Conservation (phyloP, 768 basidiomycete species). For the Trametes cubensis region DNA sequence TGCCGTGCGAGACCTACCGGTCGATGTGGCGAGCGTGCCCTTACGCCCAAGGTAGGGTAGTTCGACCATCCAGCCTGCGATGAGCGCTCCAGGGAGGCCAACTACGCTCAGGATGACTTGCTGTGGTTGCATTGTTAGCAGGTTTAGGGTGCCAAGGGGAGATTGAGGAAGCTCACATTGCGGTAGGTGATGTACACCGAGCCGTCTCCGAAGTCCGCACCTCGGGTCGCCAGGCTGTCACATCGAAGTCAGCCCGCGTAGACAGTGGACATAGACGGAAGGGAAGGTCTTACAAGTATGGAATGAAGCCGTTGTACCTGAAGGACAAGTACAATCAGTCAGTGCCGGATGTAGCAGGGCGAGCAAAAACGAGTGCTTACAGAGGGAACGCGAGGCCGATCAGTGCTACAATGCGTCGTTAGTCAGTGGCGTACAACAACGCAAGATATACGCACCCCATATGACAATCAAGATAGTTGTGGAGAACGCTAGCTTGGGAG, state of each 20-base stretch:
- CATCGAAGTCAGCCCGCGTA: constrained; percentile 5
- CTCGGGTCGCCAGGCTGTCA: constrained; percentile 60
- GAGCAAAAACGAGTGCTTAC: constrained; percentile 35
- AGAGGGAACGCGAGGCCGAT: constrained; percentile 80
- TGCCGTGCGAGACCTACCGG: constrained; percentile 38
- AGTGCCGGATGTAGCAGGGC: no score
- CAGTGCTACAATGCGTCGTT: constrained; percentile 47
- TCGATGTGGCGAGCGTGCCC: constrained; percentile 55
- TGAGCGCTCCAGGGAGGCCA: constrained; percentile 57
- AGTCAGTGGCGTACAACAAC: neutral
- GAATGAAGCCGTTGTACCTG: constrained; percentile 55
- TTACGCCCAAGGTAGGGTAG: constrained; percentile 52
- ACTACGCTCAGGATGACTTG: constrained; percentile 60
- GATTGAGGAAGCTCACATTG: constrained; percentile 47
- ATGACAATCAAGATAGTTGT: constrained; percentile 52
- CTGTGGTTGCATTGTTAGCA: constrained; percentile 28
- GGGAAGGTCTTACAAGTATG: constrained; percentile 48
- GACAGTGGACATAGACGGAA: neutral
- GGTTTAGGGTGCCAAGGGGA: neutral
- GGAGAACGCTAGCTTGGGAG: constrained; percentile 52
- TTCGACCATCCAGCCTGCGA: constrained; percentile 59
- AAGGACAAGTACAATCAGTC: neutral
- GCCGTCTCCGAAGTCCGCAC: constrained; percentile 69
- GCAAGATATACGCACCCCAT: constrained; percentile 44
- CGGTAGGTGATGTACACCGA: constrained; percentile 74